These are phyloP conservation scores for Kickxella alabastrina DNA, from an alignment of 192 early-diverging fungal species.

Conservation along the genomic window DNA sequence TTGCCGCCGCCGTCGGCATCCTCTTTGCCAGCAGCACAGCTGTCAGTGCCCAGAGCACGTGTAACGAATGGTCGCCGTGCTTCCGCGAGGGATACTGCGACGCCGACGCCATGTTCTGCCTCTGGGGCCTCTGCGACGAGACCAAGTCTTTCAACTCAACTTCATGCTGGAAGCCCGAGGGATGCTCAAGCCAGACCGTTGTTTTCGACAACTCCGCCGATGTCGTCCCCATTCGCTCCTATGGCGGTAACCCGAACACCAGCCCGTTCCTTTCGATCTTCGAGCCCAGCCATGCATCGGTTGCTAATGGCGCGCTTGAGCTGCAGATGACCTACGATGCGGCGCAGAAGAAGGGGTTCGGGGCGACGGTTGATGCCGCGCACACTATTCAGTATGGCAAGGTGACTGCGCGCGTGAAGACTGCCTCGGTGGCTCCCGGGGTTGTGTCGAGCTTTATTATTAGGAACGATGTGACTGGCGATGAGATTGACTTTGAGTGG, in stretches of 20 bases:
- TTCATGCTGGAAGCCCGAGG: constrained; percentile 42
- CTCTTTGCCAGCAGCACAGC: constrained; percentile 7
- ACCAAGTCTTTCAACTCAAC: constrained; percentile 43
- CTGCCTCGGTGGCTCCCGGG: constrained; percentile 50
- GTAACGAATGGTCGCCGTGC: constrained; percentile 45
- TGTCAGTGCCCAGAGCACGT: constrained; percentile 29
- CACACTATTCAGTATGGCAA: constrained; percentile 57
- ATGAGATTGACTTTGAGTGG: constrained; percentile 70
- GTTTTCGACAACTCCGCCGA: constrained; percentile 34
- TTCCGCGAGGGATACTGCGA: constrained; percentile 52
- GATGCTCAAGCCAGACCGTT: constrained; percentile 28
- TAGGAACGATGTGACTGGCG: constrained; percentile 49
- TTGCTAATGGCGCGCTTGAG: constrained; percentile 18
- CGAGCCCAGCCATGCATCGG: constrained; percentile 30
- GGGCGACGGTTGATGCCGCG: constrained; percentile 49
- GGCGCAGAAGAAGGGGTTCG: constrained; percentile 55
- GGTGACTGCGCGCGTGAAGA: constrained; percentile 57
- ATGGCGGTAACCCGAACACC: constrained; percentile 26
- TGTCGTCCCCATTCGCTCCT: constrained; percentile 19
- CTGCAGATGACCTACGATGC: constrained; percentile 39
- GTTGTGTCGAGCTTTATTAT: constrained; percentile 60
- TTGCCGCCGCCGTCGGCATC: constrained; percentile 15
- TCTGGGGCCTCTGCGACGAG: constrained; percentile 44
- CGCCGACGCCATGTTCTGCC: constrained; percentile 41
- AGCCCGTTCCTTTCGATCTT: constrained; percentile 51